phyloP scores from a whole-genome alignment of 2,329 filamentous ascomycete species.

The Colletotrichum viniferum region DNA sequence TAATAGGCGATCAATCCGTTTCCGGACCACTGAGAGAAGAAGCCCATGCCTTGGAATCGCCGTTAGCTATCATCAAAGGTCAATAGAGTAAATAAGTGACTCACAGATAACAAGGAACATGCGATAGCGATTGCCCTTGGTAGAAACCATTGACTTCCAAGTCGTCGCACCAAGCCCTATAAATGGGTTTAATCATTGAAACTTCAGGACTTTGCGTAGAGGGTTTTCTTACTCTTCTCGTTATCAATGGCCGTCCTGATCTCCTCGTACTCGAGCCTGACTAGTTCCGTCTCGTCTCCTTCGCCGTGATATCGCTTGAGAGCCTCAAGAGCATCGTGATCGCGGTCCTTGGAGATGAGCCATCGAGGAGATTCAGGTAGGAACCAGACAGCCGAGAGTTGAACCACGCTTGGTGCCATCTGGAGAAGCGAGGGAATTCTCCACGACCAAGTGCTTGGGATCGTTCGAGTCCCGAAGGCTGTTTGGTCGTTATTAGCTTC shows the following conservation, averaged over 20 bases:
- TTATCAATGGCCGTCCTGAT: slow-evolving; percentile 39
- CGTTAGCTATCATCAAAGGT: neutral
- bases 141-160: slow-evolving; percentile 33
- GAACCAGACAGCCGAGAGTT: slow-evolving; percentile 46
- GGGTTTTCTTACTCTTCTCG: slow-evolving; percentile 40
- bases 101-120: slow-evolving; percentile 38
- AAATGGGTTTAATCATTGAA: neutral
- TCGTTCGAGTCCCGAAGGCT: slow-evolving; percentile 44
- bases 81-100: neutral
- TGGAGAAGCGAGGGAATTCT: slow-evolving; percentile 30
- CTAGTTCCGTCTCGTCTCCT: slow-evolving; percentile 55
- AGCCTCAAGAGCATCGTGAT: slow-evolving; percentile 55
- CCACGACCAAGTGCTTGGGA: slow-evolving; percentile 41
- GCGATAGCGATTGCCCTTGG: slow-evolving; percentile 34
- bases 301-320: slow-evolving; percentile 63
- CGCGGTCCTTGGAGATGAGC: slow-evolving; percentile 60
- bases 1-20: slow-evolving; percentile 36
- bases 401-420: slow-evolving; percentile 18
- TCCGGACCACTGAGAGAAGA: slow-evolving; percentile 45
- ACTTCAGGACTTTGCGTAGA: neutral
- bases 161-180: slow-evolving; percentile 27
- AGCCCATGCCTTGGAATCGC: slow-evolving; percentile 35
- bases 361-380: slow-evolving; percentile 68
- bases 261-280: slow-evolving; percentile 55
- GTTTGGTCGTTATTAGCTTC: neutral